Evolutionary conservation across 2,329 filamentous ascomycete genomes (phyloP).

Genomic region (Aspergillus pseudoviridinutans): DNA sequence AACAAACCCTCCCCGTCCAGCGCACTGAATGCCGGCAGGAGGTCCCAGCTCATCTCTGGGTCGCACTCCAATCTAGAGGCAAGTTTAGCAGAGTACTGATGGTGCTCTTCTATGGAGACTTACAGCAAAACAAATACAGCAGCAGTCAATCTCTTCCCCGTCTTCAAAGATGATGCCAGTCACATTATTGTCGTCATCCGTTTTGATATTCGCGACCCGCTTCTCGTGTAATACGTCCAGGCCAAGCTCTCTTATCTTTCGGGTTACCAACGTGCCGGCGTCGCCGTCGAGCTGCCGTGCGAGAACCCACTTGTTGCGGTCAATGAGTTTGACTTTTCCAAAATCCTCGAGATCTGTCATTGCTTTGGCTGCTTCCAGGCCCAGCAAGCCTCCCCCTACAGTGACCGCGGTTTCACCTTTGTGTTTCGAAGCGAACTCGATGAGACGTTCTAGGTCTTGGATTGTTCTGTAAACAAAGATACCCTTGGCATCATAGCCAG

Average conservation of each 20-base stretch:
- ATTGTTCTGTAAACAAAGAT: conserved; percentile 90
- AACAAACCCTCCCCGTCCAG: conserved; percentile 68
- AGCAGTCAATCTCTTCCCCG: conserved; percentile 70
- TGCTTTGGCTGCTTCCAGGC: conserved; percentile 84
- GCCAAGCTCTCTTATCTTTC: conserved; percentile 73
- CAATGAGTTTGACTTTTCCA: conserved; percentile 70
- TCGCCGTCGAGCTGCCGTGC: conserved; percentile 78
- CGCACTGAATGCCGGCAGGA: conserved; percentile 66
- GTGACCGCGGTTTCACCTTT: conserved; percentile 69
- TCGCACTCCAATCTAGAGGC: conserved; percentile 67
- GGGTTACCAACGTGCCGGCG: conserved; percentile 75
- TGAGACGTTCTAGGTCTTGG: conserved; percentile 72
- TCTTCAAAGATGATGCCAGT: conserved; percentile 76
- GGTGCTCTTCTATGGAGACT: conserved; percentile 13
- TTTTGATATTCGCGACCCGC: conserved; percentile 67
- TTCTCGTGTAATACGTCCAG: conserved; percentile 77
- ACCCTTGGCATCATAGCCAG: conserved; percentile 73
- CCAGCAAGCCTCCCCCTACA: conserved; percentile 79
- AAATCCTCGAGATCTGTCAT: conserved; percentile 82
- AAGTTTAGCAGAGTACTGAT: conserved; percentile 1
- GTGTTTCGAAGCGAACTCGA: conserved; percentile 64
- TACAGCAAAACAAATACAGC: conserved; percentile 78
- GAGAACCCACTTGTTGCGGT: conserved; percentile 77
- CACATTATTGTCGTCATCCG: conserved; percentile 63
- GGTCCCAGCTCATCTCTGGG: conserved; percentile 73